Evolutionary conservation across 106 monocot species (phyloP), one percentile per base, ranked within the genome.

Genomic region (Posidonia australis): DNA sequence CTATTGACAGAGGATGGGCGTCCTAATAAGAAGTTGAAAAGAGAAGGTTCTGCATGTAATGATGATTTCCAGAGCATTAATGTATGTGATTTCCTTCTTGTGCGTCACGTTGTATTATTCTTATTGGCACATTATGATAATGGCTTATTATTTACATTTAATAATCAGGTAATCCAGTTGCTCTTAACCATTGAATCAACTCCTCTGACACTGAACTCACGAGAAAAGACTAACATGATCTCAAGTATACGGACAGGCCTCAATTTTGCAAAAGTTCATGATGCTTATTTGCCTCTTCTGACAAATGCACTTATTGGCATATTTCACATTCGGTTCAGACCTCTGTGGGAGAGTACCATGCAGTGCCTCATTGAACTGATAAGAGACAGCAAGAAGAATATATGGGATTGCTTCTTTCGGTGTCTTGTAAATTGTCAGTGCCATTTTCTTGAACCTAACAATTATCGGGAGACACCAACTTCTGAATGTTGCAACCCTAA

Each of bases 261-360:
- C n/a, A 54, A 74, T 62, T 76, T 82, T 28, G 72, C 60, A 72
- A 85, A 51, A 44, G 54, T 91, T 13, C 44, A 63, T 73, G 74
- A 83, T 47, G 74, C 21, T 9, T 83, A 87, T 66, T 44, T 90
- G 25, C 82, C 87, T 77, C 77, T 84, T 66, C 63, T 91, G 32
- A 69, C 84, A 48, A 72, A 81, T 75, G 87, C 87, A 12, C 61
- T 87, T 54, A 70, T 98, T 71, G 96, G 96, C 44, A 83, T 88
- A 42, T 80, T 90, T 46, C 70, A 91, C 51, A 98, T 82, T 61
- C 59, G 96, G 57, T 81, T 98, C 67, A 60, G 72, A 42, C 58
- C 65, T 70, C 51, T 98, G 23, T 84, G 84, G 87, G 68, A 85
- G 45, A 76, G 84, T 63, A 77, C 83, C 67, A 61, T 80, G 13